Conservation (phyloP, 2,329 filamentous ascomycete genomes). For the Phaeosphaeriaceae sp. region DNA sequence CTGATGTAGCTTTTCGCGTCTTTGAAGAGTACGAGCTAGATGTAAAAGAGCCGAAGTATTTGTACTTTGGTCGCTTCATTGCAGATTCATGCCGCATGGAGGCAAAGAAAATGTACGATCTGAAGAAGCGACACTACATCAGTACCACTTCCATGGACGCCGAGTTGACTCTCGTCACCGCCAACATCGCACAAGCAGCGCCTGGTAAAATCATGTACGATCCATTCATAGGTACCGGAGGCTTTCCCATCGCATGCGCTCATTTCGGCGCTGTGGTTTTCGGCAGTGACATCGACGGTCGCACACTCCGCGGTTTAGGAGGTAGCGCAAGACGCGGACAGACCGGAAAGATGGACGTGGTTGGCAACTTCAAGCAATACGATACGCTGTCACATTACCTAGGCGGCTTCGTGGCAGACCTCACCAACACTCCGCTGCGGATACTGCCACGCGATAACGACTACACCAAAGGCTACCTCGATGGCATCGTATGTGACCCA, state of each 20-base stretch:
- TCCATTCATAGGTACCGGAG: slow-evolving; percentile 94
- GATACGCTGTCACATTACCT: slow-evolving; percentile 70
- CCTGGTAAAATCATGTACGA: slow-evolving; percentile 91
- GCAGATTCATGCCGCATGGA: slow-evolving; percentile 70
- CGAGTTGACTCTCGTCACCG: slow-evolving; percentile 88
- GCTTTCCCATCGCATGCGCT: slow-evolving; percentile 87
- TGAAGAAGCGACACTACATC: slow-evolving; percentile 94
- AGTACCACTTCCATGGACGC: slow-evolving; percentile 98
- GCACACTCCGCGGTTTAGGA: slow-evolving; percentile 78
- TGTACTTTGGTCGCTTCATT: slow-evolving; percentile 78
- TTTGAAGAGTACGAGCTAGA: slow-evolving; percentile 79
- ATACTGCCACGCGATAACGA: slow-evolving; percentile 16
- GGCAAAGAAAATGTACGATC: slow-evolving; percentile 76
- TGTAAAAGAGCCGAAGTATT: slow-evolving; percentile 60
- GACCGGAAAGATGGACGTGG: slow-evolving; percentile 56
- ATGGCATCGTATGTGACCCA: slow-evolving; percentile 94
- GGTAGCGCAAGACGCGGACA: slow-evolving; percentile 53
- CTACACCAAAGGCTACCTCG: slow-evolving; percentile 64
- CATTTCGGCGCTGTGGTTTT: slow-evolving; percentile 86
- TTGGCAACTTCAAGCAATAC: slow-evolving; percentile 87
- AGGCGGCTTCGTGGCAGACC: slow-evolving; percentile 82
- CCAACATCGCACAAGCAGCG: slow-evolving; percentile 84
- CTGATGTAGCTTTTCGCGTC: slow-evolving; percentile 76
- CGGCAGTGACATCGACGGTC: slow-evolving; percentile 92
- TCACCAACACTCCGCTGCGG: slow-evolving; percentile 83